phyloP scores from a whole-genome alignment of 345 rosid genomes.

The Eucalyptus sp. region DNA sequence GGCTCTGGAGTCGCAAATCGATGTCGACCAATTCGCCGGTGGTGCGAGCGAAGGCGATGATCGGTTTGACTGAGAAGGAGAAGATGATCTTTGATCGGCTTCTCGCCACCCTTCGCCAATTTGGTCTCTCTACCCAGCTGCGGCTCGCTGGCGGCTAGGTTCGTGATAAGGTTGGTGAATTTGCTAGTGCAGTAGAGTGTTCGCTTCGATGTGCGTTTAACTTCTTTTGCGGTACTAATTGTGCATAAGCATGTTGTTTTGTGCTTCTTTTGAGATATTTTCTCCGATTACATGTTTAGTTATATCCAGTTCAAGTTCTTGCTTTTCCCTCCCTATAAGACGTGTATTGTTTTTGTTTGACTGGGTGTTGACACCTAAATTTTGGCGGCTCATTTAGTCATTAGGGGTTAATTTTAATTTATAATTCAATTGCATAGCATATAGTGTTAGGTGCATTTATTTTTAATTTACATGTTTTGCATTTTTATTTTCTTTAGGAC shows the following conservation, averaged over 20 bases:
- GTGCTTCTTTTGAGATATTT: background rate
- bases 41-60: conserved; percentile 33
- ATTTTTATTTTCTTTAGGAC: too few species aligned
- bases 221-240: background rate
- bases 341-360: background rate
- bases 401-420: too few species aligned
- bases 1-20: conserved; percentile 5
- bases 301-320: background rate
- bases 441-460: too few species aligned
- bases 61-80: conserved; percentile 58
- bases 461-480: too few species aligned
- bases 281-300: background rate
- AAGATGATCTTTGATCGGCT: conserved; percentile 58
- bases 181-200: background rate
- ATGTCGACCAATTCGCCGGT: conserved; percentile 14
- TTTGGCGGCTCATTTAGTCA: fast-evolving
- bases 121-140: conserved; percentile 59
- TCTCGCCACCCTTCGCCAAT: conserved; percentile 49
- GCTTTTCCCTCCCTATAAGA: background rate
- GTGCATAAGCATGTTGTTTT: background rate
- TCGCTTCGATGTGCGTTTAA: background rate
- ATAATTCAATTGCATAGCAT: too few species aligned
- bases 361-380: too few species aligned
- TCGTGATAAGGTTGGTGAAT: conserved; percentile 63
- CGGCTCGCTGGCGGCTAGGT: conserved; percentile 99